Evolutionary conservation across 306 rosid genomes (phyloP), one percentile per base, ranked within the genome.

Genomic region (Nissolia schottii): DNA sequence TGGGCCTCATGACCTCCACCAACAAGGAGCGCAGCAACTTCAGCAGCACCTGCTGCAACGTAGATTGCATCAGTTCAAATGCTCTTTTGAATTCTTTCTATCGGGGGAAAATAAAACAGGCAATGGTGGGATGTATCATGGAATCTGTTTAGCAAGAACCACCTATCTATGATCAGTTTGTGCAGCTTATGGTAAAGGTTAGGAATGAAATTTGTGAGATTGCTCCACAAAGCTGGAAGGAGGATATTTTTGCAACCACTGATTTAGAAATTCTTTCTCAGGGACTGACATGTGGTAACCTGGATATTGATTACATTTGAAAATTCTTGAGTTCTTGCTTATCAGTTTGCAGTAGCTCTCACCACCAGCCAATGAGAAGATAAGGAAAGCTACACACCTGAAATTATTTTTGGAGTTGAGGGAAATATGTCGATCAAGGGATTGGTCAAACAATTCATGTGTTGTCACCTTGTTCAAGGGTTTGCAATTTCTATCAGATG

Each of bases 161-260:
- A 24, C 91, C 95, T 74, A 84, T 91, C 80, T 91, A 83, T 74
- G 99, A 89, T 28, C 76, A 60, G 74, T 69, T 94, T 27, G 69
- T 91, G 78, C 87, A 89, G 69, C 91, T 94, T 31, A 29, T 87
- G 92, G 74, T 65, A 76, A 97, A 94, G 86, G 90, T 91, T 57
- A 88, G 90, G 80, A 96, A 89, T 86, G 96, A 87, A 82, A 78
- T 91, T 74, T 91, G 92, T 73, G 82, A 81, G 78, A 86, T 94
- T 80, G 91, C 96, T 76, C 99, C 99, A 25, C 79, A 79, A 75
- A 86, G 82, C 75, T 91, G 97, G 99, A 94, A 86, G 64, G 90
- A 87, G 46, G 82, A 82, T 77, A 86, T 94, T 62, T 54, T 69
- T 71, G 85, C 90, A 18, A 80, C 91, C 41, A 87, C 91, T 74